Evolutionary conservation across 164 flowering plant genomes (phyloP).

Genomic region (Berberis thunbergii): DNA sequence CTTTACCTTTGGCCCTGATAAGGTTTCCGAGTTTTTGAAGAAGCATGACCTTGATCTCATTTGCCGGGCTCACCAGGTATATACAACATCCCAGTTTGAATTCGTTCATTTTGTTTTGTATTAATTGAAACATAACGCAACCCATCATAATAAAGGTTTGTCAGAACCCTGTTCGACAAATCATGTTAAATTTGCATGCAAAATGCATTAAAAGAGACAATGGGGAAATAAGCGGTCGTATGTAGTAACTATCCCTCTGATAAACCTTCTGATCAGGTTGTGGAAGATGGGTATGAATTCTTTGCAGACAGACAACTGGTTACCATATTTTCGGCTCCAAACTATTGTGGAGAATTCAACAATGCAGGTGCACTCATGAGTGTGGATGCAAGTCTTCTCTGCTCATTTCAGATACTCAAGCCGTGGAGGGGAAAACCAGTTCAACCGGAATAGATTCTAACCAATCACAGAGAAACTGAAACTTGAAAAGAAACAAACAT

Average conservation of each 20-base stretch:
- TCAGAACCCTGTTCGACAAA: neutral
- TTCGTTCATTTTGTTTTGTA: neutral
- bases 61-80: conserved; percentile 12
- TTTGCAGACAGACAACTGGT: conserved; percentile 9
- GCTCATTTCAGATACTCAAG: conserved; percentile 8
- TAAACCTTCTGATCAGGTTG: conserved; percentile 1
- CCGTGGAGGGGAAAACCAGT: conserved; percentile 5
- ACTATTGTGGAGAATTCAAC: conserved; percentile 11
- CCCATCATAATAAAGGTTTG: neutral
- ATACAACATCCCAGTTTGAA: neutral
- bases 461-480: neutral
- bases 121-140: neutral
- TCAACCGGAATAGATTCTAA: conserved; percentile 6
- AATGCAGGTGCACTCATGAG: conserved; percentile 11
- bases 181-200: neutral
- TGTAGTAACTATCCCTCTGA: neutral
- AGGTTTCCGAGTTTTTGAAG: conserved; percentile 7
- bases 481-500: neutral
- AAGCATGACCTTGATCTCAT: conserved; percentile 10
- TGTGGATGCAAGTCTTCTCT: conserved; percentile 7
- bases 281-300: conserved; percentile 8
- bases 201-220: neutral
- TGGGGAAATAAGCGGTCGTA: no score
- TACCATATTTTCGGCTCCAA: conserved; percentile 7
- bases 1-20: conserved; percentile 5